phyloP scores from a whole-genome alignment of 345 rosid genomes.

The Noccaea caerulescens region DNA sequence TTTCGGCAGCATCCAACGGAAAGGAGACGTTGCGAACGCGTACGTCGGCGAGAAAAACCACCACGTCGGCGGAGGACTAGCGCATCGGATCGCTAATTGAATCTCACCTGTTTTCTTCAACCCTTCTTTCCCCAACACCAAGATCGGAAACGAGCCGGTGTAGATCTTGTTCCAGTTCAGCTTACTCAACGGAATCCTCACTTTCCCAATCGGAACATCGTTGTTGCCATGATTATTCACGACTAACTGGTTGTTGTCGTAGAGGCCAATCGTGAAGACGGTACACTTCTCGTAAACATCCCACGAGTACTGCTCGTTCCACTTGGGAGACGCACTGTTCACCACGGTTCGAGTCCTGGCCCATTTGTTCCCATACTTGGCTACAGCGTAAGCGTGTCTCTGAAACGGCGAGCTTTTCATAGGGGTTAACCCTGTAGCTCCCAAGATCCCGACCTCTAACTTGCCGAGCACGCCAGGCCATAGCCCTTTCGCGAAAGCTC shows the following conservation, averaged over 20 bases:
- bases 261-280: constrained; percentile 25
- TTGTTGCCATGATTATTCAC: not conserved
- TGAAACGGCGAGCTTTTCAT: not conserved
- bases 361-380: constrained; percentile 42
- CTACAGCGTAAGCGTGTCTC: constrained; percentile 23
- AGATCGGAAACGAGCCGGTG: constrained; percentile 1
- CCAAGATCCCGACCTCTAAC: constrained; percentile 34
- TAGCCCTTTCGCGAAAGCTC: constrained; percentile 29
- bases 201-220: constrained; percentile 29
- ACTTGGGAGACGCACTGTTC: constrained; percentile 8
- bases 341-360: constrained; percentile 39
- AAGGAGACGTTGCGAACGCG: not conserved
- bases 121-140: constrained; percentile 7
- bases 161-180: constrained; percentile 3
- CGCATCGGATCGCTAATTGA: constrained; percentile 7
- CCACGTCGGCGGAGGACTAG: not conserved
- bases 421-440: not conserved
- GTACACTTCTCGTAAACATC: constrained; percentile 26
- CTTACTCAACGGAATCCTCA: constrained; percentile 30
- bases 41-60: not conserved
- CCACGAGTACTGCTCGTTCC: constrained; percentile 39
- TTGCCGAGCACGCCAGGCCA: constrained; percentile 27
- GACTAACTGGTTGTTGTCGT: constrained; percentile 15
- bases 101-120: constrained; percentile 33
- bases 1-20: constrained; percentile 29